A percentile compares a stretch with the other conserved stretches of the same genome.
Conservation (phyloP, 2,329 filamentous ascomycete species). For the Colletotrichum chlorophyti region DNA sequence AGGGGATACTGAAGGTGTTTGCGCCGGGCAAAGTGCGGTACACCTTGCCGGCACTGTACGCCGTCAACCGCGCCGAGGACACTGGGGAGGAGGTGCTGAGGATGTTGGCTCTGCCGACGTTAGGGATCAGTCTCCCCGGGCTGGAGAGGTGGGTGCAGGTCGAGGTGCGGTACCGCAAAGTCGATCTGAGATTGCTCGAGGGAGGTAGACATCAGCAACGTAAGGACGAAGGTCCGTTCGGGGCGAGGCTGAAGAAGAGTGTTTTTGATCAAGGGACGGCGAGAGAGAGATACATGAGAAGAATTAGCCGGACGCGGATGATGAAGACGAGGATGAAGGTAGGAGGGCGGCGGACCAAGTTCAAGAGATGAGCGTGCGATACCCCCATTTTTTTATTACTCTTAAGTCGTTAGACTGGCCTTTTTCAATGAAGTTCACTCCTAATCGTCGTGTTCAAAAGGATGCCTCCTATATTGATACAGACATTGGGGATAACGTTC, state of each 20-base stretch:
- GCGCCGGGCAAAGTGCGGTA: conserved; percentile 63
- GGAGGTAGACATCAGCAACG: background rate
- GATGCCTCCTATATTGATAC: too few species aligned
- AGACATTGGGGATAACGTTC: too few species aligned
- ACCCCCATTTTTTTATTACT: too few species aligned
- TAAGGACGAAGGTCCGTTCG: background rate
- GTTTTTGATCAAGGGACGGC: background rate
- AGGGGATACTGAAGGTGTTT: conserved; percentile 51
- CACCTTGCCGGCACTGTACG: conserved; percentile 62
- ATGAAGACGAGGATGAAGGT: background rate
- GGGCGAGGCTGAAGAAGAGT: background rate
- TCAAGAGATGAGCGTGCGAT: background rate
- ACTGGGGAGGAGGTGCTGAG: conserved; percentile 37
- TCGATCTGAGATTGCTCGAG: conserved; percentile 49
- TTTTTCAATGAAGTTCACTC: too few species aligned
- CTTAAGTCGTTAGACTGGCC: too few species aligned
- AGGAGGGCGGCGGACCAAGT: too few species aligned
- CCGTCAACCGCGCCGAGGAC: conserved; percentile 38
- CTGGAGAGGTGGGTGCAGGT: conserved; percentile 56
- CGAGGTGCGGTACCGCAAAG: conserved; percentile 57
- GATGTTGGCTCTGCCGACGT: conserved; percentile 60
- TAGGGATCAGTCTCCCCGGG: conserved; percentile 54
- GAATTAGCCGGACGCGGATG: background rate
- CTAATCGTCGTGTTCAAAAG: too few species aligned
- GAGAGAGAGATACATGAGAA: background rate